phyloP scores from a whole-genome alignment of 2,329 filamentous ascomycete species.

The Aspergillus caelatus region DNA sequence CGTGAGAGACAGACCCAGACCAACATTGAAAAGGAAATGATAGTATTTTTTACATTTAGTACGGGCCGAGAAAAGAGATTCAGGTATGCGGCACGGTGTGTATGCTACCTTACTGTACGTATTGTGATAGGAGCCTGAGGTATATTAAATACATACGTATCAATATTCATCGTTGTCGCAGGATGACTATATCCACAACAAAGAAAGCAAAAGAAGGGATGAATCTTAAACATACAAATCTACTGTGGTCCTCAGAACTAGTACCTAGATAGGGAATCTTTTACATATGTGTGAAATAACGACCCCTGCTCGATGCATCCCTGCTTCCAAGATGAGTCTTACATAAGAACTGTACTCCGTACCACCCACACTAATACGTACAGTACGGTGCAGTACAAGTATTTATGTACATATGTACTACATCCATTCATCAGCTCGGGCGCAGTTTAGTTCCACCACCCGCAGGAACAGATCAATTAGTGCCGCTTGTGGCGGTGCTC shows the following conservation, averaged over 20 bases:
- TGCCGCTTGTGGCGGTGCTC: constrained; percentile 6
- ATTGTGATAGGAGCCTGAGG: not conserved
- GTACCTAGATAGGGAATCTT: not conserved
- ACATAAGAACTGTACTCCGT: not conserved
- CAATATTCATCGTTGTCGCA: not conserved
- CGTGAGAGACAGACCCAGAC: constrained; percentile 2
- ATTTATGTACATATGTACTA: not conserved
- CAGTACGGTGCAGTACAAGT: not conserved
- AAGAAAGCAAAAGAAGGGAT: not conserved
- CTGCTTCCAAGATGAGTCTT: not conserved
- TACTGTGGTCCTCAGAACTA: not conserved
- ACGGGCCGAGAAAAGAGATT: not conserved
- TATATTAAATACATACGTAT: not conserved
- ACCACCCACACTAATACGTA: not conserved
- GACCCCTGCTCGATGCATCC: not conserved
- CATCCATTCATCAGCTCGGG: not conserved
- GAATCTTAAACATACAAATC: not conserved
- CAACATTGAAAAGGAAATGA: not conserved
- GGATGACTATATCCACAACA: too few relatives aligned
- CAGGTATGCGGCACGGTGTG: not conserved
- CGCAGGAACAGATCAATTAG: constrained; percentile 9
- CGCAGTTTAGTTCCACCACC: constrained; percentile 1
- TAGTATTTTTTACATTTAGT: too few relatives aligned
- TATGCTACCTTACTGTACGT: not conserved
- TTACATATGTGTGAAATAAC: not conserved